Conservation (phyloP, 106 monocot species). For the Allium cepa region DNA sequence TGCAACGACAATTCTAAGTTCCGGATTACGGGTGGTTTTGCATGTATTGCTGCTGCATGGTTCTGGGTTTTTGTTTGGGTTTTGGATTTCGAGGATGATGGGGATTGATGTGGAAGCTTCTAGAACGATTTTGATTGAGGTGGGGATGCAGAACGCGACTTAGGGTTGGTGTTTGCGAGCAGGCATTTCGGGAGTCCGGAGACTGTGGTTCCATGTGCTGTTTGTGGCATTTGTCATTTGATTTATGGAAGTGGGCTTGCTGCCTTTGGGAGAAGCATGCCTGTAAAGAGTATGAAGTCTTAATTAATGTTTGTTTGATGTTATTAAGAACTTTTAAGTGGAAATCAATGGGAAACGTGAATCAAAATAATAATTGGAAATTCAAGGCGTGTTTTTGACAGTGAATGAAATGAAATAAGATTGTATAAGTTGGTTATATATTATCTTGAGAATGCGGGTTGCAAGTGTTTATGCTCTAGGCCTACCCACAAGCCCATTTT, state of each 20-base stretch:
- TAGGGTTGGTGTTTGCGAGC: conserved; percentile 65
- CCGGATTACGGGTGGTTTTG: conserved; percentile 54
- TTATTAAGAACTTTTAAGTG: too few relatives aligned
- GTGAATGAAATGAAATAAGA: too few relatives aligned
- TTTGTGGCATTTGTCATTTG: conserved; percentile 71
- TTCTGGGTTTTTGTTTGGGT: conserved; percentile 62
- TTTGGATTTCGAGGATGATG: conserved; percentile 35
- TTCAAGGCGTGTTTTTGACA: too few relatives aligned
- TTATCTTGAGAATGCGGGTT: too few relatives aligned
- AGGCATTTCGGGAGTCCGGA: conserved; percentile 79
- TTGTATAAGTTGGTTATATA: too few relatives aligned
- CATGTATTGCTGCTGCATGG: conserved; percentile 42
- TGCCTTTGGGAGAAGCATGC: conserved; percentile 49
- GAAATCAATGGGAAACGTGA: too few relatives aligned
- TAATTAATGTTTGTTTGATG: too few relatives aligned
- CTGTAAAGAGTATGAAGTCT: conserved; percentile 7
- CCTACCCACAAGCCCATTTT: too few relatives aligned
- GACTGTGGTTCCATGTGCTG: conserved; percentile 86
- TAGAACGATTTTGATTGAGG: conserved; percentile 71
- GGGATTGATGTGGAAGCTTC: conserved; percentile 51
- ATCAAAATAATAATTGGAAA: too few relatives aligned
- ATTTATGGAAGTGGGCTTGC: conserved; percentile 68
- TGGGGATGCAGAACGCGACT: conserved; percentile 90
- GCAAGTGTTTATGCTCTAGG: too few relatives aligned
- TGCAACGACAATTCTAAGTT: conserved; percentile 59